phyloP scores from a whole-genome alignment of 139 green algal species.

The Chlorella vulgaris region DNA sequence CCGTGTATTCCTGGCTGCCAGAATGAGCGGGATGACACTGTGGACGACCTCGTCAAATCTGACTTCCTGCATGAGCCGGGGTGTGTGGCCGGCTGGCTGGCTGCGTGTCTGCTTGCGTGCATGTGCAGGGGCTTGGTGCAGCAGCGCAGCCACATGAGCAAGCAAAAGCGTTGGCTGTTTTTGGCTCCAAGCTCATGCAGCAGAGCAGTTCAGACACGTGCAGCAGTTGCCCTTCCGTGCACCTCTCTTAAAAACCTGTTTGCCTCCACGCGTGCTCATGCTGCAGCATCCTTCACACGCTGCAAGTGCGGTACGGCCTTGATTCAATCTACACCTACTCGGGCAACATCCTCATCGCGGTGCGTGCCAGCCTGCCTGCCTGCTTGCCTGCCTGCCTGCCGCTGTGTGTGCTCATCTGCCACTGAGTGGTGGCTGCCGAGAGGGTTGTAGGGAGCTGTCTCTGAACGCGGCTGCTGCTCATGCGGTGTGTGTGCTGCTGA shows the following conservation, averaged over 20 bases:
- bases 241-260: too few species aligned
- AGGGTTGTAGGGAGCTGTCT: too few species aligned
- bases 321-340: conserved; percentile 92
- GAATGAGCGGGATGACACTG: conserved; percentile 66
- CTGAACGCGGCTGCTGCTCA: too few species aligned
- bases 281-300: conserved; percentile 76
- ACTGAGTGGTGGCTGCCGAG: too few species aligned
- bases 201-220: too few species aligned
- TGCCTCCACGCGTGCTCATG: neutral
- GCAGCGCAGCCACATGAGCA: neutral
- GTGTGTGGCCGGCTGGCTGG: conserved; percentile 7
- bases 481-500: neutral
- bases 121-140: too few species aligned
- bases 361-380: conserved; percentile 14
- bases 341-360: conserved; percentile 85
- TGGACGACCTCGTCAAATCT: conserved; percentile 63
- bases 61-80: conserved; percentile 72
- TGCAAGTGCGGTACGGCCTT: conserved; percentile 71
- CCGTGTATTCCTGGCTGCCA: too few species aligned
- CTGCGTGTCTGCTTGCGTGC: neutral
- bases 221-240: too few species aligned
- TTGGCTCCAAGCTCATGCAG: neutral
- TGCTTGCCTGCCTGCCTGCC: neutral
- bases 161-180: neutral
- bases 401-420: too few species aligned